These are phyloP conservation scores for Limnanthes douglasii DNA, from an alignment of 345 rosid genomes.

Conservation along the genomic window DNA sequence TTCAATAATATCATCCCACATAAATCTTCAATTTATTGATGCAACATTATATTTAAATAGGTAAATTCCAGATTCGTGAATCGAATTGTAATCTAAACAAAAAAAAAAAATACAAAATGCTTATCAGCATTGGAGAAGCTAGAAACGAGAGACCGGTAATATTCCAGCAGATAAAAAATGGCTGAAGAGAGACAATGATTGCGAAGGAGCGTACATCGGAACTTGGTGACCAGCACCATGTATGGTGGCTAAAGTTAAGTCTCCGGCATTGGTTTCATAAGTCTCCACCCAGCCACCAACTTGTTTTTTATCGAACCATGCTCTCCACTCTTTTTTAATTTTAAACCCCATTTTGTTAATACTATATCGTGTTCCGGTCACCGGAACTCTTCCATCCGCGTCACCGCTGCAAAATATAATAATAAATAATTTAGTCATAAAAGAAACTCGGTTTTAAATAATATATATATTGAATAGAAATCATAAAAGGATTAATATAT, in stretches of 20 bases:
- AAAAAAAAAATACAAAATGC: not conserved
- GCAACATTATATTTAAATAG: not conserved
- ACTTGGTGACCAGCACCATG: conserved; percentile 72
- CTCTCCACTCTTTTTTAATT: conserved; percentile 41
- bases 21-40: no score
- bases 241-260: conserved; percentile 42
- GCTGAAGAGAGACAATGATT: conserved; percentile 42
- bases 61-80: not conserved
- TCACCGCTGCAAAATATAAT: conserved; percentile 39
- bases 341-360: conserved; percentile 34
- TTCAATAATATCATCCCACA: no score
- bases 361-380: conserved; percentile 58
- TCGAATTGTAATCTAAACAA: not conserved
- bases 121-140: no score
- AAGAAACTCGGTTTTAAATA: no score
- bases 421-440: no score
- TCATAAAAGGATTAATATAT: no score
- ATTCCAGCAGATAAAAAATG: conserved; percentile 27
- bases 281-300: conserved; percentile 71
- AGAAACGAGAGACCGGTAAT: conserved; percentile 26
- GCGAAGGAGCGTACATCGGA: conserved; percentile 35
- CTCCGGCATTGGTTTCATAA: conserved; percentile 38
- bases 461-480: no score
- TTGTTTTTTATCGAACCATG: conserved; percentile 55
- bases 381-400: conserved; percentile 79